Conservation (phyloP, 2,329 filamentous ascomycete species). For the Colletotrichum sublineola region DNA sequence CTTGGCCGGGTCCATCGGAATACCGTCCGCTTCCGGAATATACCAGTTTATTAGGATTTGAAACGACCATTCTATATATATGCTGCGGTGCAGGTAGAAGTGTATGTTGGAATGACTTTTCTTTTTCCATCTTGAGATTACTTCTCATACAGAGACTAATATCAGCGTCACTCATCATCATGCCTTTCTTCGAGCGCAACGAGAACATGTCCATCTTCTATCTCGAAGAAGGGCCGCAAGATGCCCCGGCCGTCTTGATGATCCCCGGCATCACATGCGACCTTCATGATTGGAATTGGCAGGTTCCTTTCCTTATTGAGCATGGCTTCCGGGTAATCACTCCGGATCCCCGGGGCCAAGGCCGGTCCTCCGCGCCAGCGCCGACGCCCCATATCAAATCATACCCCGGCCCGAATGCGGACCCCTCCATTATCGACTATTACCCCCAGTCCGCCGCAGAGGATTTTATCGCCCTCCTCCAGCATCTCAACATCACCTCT, state of each 20-base stretch:
- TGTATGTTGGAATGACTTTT: not conserved
- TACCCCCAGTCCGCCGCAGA: constrained; percentile 33
- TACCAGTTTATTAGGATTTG: not conserved
- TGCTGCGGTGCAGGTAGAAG: not conserved
- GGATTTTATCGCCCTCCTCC: constrained; percentile 24
- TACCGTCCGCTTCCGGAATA: not conserved
- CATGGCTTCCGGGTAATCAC: constrained; percentile 28
- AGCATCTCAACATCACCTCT: constrained; percentile 14
- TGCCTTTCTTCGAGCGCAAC: constrained; percentile 28
- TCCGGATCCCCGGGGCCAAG: constrained; percentile 25
- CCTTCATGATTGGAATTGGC: constrained; percentile 31
- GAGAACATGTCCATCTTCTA: constrained; percentile 28
- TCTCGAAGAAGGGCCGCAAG: constrained; percentile 24
- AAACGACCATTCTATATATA: not conserved
- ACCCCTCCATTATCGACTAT: constrained; percentile 24
- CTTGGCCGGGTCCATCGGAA: not conserved
- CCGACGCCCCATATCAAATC: constrained; percentile 18
- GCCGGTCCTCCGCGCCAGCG: constrained; percentile 17
- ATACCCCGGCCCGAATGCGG: constrained; percentile 14
- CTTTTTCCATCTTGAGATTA: not conserved
- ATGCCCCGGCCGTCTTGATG: not conserved
- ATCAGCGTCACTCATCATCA: not conserved
- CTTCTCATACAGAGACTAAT: too few relatives aligned
- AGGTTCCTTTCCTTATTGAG: constrained; percentile 20
- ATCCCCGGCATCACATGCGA: constrained; percentile 23